A percentile compares a stretch with the other conserved stretches of the same genome.
These are phyloP conservation scores for Claviceps purpurea DNA, from an alignment of 2,329 filamentous ascomycete genomes.

Conservation along the genomic window DNA sequence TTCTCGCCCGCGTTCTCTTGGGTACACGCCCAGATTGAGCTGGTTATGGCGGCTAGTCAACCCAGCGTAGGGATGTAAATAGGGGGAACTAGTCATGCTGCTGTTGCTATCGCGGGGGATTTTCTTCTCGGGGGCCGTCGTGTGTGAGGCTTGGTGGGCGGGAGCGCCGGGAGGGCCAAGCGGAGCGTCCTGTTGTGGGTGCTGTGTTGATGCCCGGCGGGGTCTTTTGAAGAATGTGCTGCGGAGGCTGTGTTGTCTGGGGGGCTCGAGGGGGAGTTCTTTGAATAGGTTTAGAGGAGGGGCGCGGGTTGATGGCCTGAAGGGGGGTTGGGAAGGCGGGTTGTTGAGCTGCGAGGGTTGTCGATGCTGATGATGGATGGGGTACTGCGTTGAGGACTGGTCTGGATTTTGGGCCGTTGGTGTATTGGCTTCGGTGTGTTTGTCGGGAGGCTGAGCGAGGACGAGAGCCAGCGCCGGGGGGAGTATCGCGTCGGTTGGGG, in stretches of 20 bases:
- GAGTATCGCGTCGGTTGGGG: too few relatives aligned
- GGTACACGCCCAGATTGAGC: neutral
- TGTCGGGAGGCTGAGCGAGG: too few relatives aligned
- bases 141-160: neutral
- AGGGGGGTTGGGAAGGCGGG: slow-evolving; percentile 6
- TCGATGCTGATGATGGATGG: neutral
- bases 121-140: neutral
- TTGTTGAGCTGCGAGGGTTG: neutral
- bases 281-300: slow-evolving; percentile 7
- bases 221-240: slow-evolving; percentile 3
- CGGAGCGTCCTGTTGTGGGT: neutral
- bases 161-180: neutral
- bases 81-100: neutral
- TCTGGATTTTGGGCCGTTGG: too few relatives aligned
- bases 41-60: neutral
- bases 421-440: too few relatives aligned
- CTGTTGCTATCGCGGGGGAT: neutral
- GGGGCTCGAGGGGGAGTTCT: slow-evolving; percentile 8
- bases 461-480: too few relatives aligned
- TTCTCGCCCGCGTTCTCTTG: neutral
- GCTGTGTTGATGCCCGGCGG: neutral
- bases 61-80: neutral
- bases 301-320: neutral
- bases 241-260: slow-evolving; percentile 6
- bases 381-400: too few relatives aligned